A percentile compares a stretch with the other conserved stretches of the same genome.
Conservation (phyloP, 176 grass and related monocot species). For the Ampelocalamus luodianensis region DNA sequence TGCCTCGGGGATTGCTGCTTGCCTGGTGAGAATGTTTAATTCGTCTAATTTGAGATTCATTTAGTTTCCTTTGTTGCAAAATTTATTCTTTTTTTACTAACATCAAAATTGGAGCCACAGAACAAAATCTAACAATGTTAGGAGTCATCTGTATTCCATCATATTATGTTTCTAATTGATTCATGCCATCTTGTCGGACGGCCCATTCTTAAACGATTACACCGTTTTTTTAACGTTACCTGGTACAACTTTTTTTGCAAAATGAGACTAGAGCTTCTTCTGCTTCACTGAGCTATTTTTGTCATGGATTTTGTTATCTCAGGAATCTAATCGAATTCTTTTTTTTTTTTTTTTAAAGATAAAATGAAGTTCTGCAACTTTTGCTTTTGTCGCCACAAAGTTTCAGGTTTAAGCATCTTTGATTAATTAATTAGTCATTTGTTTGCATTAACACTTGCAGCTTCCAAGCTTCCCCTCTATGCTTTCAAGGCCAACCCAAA, state of each 20-base stretch:
- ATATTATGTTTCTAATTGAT: neutral
- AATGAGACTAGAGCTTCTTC: neutral
- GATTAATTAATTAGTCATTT: constrained; percentile 1
- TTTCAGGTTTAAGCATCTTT: constrained; percentile 22
- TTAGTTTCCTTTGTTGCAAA: neutral
- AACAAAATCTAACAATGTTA: neutral
- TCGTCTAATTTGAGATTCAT: neutral
- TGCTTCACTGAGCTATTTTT: neutral
- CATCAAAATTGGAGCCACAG: neutral
- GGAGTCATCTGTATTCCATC: neutral
- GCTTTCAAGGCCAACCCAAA: constrained; percentile 47
- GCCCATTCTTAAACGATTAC: neutral
- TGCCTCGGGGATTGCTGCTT: constrained; percentile 88
- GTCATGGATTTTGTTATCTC: neutral
- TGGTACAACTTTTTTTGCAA: neutral
- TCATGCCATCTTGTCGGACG: neutral
- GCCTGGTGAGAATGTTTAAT: constrained; percentile 46
- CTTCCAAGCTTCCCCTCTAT: constrained; percentile 73
- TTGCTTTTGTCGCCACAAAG: neutral
- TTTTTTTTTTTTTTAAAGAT: neutral
- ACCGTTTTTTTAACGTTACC: neutral
- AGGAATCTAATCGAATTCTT: neutral
- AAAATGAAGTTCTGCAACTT: neutral
- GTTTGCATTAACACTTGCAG: constrained; percentile 33
- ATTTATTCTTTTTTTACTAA: neutral